These are phyloP conservation scores for Cryptococcus amylolentus DNA, from an alignment of 1,284 basidiomycete genomes.

Conservation along the genomic window DNA sequence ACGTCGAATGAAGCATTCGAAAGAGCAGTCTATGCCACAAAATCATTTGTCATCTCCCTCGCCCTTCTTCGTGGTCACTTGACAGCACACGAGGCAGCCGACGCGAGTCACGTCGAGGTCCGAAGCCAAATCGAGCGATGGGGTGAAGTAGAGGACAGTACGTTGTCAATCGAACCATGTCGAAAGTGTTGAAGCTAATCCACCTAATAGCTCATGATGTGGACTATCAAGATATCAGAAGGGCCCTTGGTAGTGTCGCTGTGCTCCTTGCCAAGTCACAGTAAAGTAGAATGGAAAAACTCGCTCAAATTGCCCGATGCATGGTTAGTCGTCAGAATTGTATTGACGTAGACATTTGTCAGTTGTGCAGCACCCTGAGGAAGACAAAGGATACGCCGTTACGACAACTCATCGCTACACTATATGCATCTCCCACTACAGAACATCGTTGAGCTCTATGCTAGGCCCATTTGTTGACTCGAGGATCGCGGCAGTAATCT, in stretches of 20 bases:
- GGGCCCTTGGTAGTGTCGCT: constrained; percentile 77
- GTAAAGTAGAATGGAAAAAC: not conserved
- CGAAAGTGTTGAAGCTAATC: not conserved
- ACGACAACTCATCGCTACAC: not conserved
- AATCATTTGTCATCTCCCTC: constrained; percentile 85
- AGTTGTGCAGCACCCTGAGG: too few species aligned
- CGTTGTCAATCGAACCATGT: constrained; percentile 47
- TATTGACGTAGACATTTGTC: too few species aligned
- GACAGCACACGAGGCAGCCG: constrained; percentile 76
- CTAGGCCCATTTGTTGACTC: constrained; percentile 83
- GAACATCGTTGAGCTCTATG: constrained; percentile 54
- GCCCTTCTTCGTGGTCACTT: constrained; percentile 74
- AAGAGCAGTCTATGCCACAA: constrained; percentile 81
- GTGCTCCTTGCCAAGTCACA: constrained; percentile 52
- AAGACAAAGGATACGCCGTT: not conserved
- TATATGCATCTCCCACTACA: constrained; percentile 11
- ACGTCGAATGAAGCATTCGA: constrained; percentile 68
- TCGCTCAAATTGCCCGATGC: not conserved
- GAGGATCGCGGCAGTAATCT: constrained; percentile 68
- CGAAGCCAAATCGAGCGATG: constrained; percentile 90
- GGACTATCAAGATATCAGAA: constrained; percentile 87
- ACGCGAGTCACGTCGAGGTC: constrained; percentile 85
- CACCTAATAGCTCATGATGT: constrained; percentile 77
- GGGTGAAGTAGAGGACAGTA: constrained; percentile 99
- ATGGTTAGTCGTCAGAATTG: not conserved